These are phyloP conservation scores for Verticillium nonalfalfae DNA, from an alignment of 2,329 filamentous ascomycete species.

Conservation along the genomic window DNA sequence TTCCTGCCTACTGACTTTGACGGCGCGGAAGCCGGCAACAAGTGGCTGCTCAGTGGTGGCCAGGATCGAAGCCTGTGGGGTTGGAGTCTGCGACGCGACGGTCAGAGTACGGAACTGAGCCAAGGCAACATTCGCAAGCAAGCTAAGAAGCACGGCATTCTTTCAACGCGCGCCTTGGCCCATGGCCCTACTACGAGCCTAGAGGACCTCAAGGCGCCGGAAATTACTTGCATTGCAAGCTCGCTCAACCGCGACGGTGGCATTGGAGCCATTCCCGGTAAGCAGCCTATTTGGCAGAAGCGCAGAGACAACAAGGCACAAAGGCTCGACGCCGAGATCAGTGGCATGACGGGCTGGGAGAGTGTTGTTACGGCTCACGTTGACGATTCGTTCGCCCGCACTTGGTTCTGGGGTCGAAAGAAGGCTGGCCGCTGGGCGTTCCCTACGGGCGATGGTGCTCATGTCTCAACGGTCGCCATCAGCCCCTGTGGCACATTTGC, in stretches of 20 bases:
- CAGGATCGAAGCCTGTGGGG: constrained; percentile 91
- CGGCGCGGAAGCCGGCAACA: constrained; percentile 79
- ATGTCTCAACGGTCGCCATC: constrained; percentile 81
- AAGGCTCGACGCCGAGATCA: constrained; percentile 60
- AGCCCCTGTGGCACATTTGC: constrained; percentile 93
- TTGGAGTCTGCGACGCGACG: constrained; percentile 90
- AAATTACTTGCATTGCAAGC: constrained; percentile 86
- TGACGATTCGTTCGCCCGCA: constrained; percentile 76
- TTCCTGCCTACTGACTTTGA: constrained; percentile 89
- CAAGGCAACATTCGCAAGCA: constrained; percentile 86
- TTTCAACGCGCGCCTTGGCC: constrained; percentile 49
- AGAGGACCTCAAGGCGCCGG: constrained; percentile 78
- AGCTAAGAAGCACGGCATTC: constrained; percentile 78
- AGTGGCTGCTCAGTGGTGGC: constrained; percentile 89
- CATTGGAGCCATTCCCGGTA: constrained; percentile 76
- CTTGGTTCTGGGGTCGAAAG: constrained; percentile 98
- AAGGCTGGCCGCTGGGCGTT: constrained; percentile 90
- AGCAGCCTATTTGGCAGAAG: constrained; percentile 79
- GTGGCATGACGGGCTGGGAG: constrained; percentile 87
- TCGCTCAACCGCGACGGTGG: constrained; percentile 92
- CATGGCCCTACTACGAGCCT: constrained; percentile 58
- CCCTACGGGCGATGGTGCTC: constrained; percentile 73
- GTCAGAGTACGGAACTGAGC: constrained; percentile 87
- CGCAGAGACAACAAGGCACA: constrained; percentile 54
- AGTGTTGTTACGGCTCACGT: constrained; percentile 91